Evolutionary conservation across 495 filamentous ascomycete genomes (phyloP).

Genomic region (Parathielavia hyrcaniae): DNA sequence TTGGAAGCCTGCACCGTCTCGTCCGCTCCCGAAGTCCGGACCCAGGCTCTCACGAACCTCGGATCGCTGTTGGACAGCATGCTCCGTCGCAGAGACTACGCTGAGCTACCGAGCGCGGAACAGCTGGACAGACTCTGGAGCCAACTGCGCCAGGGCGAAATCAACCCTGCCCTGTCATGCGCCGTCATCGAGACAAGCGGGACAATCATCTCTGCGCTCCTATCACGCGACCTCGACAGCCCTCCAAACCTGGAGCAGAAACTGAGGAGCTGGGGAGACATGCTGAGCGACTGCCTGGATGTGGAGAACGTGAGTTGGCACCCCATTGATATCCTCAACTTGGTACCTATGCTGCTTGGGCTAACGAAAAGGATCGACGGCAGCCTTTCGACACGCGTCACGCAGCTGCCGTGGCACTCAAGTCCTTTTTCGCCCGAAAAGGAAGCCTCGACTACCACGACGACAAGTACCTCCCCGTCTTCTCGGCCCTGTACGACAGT

Average conservation of each 20-base stretch:
- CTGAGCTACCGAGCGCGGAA: constrained; percentile 23
- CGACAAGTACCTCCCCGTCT: constrained; percentile 40
- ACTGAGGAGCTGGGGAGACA: constrained; percentile 38
- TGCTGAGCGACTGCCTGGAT: constrained; percentile 39
- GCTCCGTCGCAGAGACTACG: constrained; percentile 10
- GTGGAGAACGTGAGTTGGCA: constrained; percentile 39
- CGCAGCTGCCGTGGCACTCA: constrained; percentile 45
- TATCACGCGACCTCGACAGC: neutral
- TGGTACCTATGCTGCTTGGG: neutral
- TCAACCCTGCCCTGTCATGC: constrained; percentile 41
- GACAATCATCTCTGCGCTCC: constrained; percentile 33
- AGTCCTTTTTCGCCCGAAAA: constrained; percentile 29
- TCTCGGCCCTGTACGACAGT: constrained; percentile 45
- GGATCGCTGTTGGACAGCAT: constrained; percentile 30
- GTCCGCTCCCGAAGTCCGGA: constrained; percentile 33
- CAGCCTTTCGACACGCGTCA: constrained; percentile 62
- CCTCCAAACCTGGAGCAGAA: constrained; percentile 19
- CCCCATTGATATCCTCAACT: neutral
- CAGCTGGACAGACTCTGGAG: constrained; percentile 28
- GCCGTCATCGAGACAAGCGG: constrained; percentile 44
- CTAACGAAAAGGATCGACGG: constrained; percentile 4
- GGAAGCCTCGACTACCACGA: neutral
- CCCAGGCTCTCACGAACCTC: constrained; percentile 35
- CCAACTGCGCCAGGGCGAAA: constrained; percentile 29
- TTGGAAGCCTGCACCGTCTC: constrained; percentile 22